Conservation (phyloP, 2,329 filamentous ascomycete genomes). For the Venturia nashicola region DNA sequence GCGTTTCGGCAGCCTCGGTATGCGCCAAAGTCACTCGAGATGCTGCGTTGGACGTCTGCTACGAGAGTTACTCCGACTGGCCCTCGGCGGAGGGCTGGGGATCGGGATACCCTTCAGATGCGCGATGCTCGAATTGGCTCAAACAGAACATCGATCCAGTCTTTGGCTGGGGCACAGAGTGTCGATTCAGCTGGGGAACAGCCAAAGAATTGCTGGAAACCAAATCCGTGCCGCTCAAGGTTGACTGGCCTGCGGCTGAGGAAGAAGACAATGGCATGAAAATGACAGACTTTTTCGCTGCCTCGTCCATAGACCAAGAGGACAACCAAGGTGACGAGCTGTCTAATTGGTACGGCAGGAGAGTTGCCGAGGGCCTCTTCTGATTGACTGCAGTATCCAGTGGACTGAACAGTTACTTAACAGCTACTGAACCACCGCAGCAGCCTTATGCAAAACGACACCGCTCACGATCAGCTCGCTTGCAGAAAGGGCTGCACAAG, state of each 20-base stretch:
- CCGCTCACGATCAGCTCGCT: not conserved
- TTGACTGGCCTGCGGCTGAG: constrained; percentile 74
- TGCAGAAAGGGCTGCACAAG: not conserved
- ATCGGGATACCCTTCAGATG: constrained; percentile 86
- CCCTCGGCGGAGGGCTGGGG: constrained; percentile 50
- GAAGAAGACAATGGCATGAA: constrained; percentile 53
- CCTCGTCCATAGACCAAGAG: constrained; percentile 18
- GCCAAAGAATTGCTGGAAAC: constrained; percentile 85
- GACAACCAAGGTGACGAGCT: constrained; percentile 52
- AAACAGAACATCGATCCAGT: constrained; percentile 78
- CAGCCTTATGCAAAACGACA: not conserved
- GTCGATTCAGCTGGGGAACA: constrained; percentile 91
- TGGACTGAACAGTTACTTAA: not conserved
- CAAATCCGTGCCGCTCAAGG: constrained; percentile 48
- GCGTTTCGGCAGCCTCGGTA: constrained; percentile 85
- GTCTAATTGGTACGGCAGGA: constrained; percentile 68
- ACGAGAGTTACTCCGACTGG: constrained; percentile 33
- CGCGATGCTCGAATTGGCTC: constrained; percentile 68
- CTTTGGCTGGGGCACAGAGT: constrained; percentile 91
- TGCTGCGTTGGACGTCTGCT: constrained; percentile 71
- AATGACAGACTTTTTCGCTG: constrained; percentile 64
- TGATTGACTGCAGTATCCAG: constrained; percentile 26
- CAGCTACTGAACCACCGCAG: not conserved
- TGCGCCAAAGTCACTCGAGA: constrained; percentile 95
- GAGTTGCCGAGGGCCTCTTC: constrained; percentile 58